Base-by-base conservation (phyloP, 768 basidiomycete genomes). In the Boletus subcaerulescens region DNA sequence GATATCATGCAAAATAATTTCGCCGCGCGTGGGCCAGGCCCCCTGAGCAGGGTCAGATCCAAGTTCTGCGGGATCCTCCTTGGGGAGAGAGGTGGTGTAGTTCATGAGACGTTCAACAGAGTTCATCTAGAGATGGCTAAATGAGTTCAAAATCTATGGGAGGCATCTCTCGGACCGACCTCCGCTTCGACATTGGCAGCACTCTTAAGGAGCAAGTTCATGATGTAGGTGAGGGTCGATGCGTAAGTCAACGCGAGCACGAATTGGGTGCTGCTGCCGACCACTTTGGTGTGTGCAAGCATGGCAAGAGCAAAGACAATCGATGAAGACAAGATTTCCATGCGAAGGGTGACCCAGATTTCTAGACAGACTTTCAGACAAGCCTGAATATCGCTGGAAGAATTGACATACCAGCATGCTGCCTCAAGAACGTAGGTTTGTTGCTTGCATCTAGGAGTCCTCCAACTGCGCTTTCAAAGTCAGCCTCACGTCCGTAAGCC, bases 1-100 rank as follows among this genome's bases (percentile, higher is more conserved):
- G 56, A 91, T 76, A 57, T 82, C 74, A 41, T 72, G 73, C 32
- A 91, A 67, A 55, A 77, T 74, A 67, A 90, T 80, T 63, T 93
- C 87, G 47, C 93, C 93, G 8, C 60, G 57, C 22, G 57, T 52
- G 5, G 66, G 66, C 66, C 64, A 67, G 20, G 18, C 24, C 6
- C 22, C 66, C 40, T 54, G 54, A 20, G 58, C 50, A 36, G 66
- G 66, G 36, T 67, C 66, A 2, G 60, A 61, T n/a, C 12, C 60
- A 38, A 67, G 56, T 11, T 59, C 36, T 20, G 61, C 24, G 13
- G 64, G 46, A 17, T 58, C 67, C 51, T 67, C 66, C 48, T 60
- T 52, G 10, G 66, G 66, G n/a, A 68, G 55, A 5, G 52, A 55
- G 17, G 56, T 38, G 20, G 57, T 64, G 55, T 67, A 68, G 52